Evolutionary conservation across 2,329 filamentous ascomycete genomes (phyloP).

Genomic region (Ilyonectria robusta): DNA sequence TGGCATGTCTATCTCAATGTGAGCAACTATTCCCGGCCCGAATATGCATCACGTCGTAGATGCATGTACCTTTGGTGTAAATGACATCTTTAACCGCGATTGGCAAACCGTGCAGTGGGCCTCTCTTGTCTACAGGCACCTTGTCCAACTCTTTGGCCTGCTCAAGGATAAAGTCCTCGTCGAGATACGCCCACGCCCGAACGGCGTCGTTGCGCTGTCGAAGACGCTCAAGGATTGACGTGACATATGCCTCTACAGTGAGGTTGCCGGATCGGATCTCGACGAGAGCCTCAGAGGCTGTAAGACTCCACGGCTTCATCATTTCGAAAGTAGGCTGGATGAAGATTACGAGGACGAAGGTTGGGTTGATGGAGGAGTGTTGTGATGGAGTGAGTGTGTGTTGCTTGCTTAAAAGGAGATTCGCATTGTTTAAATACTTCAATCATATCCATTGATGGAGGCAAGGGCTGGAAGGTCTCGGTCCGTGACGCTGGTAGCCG

Average conservation of each 20-base stretch:
- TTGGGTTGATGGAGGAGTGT: slow-evolving; percentile 7
- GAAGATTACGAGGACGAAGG: background rate
- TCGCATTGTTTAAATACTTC: background rate
- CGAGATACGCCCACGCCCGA: slow-evolving; percentile 66
- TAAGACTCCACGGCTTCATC: slow-evolving; percentile 48
- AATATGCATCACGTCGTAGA: background rate
- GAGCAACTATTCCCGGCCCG: background rate
- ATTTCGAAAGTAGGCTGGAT: slow-evolving; percentile 28
- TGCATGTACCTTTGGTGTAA: slow-evolving; percentile 62
- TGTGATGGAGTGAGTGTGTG: no score
- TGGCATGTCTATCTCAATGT: slow-evolving; percentile 64
- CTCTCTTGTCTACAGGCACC: slow-evolving; percentile 62
- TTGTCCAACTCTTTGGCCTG: slow-evolving; percentile 66
- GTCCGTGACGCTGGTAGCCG: background rate
- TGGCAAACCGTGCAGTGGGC: slow-evolving; percentile 70
- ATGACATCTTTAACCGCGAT: slow-evolving; percentile 74
- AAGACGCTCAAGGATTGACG: slow-evolving; percentile 62
- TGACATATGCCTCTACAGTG: slow-evolving; percentile 65
- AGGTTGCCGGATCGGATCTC: slow-evolving; percentile 59
- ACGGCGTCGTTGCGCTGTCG: slow-evolving; percentile 59
- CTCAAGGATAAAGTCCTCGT: slow-evolving; percentile 60
- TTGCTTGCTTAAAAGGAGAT: no score
- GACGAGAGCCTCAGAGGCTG: slow-evolving; percentile 59
- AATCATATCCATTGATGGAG: background rate
- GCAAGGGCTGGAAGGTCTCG: background rate